A percentile compares a stretch with the other conserved stretches of the same genome.
Evolutionary conservation across 768 basidiomycete genomes (phyloP).

Genomic region (Kwoniella shandongensis): DNA sequence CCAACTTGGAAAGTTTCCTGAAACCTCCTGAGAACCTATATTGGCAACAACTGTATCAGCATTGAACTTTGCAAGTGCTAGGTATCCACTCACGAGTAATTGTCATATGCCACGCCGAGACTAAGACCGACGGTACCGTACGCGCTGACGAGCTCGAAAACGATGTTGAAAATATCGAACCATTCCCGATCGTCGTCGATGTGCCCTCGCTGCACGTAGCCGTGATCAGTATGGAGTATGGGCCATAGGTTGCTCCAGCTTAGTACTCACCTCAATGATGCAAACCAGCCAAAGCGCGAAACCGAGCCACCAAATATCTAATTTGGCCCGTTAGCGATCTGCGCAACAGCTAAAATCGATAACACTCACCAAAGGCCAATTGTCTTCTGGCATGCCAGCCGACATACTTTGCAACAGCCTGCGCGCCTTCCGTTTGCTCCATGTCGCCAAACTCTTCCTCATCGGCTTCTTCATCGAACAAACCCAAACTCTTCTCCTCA

Average conservation of each 20-base stretch:
- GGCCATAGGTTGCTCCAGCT: not conserved
- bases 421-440: slow-evolving; percentile 34
- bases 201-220: slow-evolving; percentile 59
- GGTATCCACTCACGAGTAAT: slow-evolving; percentile 24
- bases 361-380: slow-evolving; percentile 82
- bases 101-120: slow-evolving; percentile 72
- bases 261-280: slow-evolving; percentile 76
- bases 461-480: slow-evolving; percentile 60
- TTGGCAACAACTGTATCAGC: not conserved
- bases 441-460: slow-evolving; percentile 55
- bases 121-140: slow-evolving; percentile 70
- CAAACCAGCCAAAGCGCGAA: slow-evolving; percentile 83
- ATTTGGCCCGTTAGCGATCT: not conserved
- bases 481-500: slow-evolving; percentile 85
- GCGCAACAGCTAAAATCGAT: not conserved
- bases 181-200: slow-evolving; percentile 61
- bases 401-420: slow-evolving; percentile 52
- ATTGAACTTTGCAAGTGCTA: not conserved
- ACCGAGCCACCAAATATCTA: slow-evolving; percentile 96
- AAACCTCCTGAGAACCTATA: slow-evolving; percentile 76
- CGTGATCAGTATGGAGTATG: slow-evolving; percentile 38
- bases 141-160: slow-evolving; percentile 51
- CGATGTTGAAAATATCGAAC: slow-evolving; percentile 81
- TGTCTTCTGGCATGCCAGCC: slow-evolving; percentile 59
- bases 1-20: slow-evolving; percentile 77